Conservation (phyloP, 2,329 filamentous ascomycete genomes). For the Fusarium burgessii region DNA sequence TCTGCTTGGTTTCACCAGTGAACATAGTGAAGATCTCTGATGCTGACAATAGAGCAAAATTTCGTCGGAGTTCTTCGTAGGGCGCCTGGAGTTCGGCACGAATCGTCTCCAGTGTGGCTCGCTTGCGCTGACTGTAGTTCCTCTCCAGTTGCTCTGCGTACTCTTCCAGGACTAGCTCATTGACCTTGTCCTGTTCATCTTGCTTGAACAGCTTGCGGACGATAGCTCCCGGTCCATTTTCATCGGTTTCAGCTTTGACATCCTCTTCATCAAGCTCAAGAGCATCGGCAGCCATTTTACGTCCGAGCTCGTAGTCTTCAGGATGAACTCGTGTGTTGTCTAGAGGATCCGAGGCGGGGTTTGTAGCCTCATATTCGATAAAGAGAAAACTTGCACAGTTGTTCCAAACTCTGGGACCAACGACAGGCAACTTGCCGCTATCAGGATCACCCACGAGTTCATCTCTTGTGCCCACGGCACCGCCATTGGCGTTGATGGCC, state of each 20-base stretch:
- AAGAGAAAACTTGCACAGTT: slow-evolving; percentile 97
- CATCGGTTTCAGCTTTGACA: slow-evolving; percentile 92
- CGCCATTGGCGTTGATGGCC: slow-evolving; percentile 91
- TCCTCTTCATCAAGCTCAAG: slow-evolving; percentile 98
- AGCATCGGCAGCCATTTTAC: slow-evolving; percentile 98
- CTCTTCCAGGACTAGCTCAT: slow-evolving; percentile 94
- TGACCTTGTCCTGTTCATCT: slow-evolving; percentile 92
- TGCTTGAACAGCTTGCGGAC: slow-evolving; percentile 96
- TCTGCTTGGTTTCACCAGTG: slow-evolving; percentile 89
- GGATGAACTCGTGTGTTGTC: slow-evolving; percentile 98
- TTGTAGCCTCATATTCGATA: slow-evolving; percentile 87
- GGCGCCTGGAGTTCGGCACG: slow-evolving; percentile 91
- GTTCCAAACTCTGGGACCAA: slow-evolving; percentile 92
- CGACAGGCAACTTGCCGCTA: slow-evolving; percentile 79
- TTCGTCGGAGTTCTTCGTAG: slow-evolving; percentile 91
- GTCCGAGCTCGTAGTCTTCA: slow-evolving; percentile 96
- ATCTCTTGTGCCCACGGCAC: slow-evolving; percentile 83
- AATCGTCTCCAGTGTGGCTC: slow-evolving; percentile 95
- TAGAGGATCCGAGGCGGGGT: slow-evolving; percentile 86
- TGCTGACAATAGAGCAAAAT: slow-evolving; percentile 75
- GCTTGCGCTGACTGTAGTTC: slow-evolving; percentile 94
- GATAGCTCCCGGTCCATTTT: slow-evolving; percentile 89
- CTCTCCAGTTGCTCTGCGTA: slow-evolving; percentile 95
- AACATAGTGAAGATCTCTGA: slow-evolving; percentile 96
- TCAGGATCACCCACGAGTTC: slow-evolving; percentile 92